Conservation (phyloP, 495 filamentous ascomycete genomes). For the Schizothecium vesticola region DNA sequence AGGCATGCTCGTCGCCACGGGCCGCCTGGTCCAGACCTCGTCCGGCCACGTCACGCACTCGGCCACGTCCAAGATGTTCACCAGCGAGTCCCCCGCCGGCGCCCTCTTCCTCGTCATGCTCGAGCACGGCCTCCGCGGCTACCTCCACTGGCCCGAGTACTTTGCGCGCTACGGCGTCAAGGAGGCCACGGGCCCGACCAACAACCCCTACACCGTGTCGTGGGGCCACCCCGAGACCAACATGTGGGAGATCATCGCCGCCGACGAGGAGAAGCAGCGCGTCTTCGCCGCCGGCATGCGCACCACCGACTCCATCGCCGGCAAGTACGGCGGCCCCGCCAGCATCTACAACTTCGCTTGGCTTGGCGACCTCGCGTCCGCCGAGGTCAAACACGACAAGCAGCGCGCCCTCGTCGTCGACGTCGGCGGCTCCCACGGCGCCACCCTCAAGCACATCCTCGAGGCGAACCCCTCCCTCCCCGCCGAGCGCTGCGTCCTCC, state of each 20-base stretch:
- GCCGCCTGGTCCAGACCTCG: conserved; percentile 16
- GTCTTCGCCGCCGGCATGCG: conserved; percentile 10
- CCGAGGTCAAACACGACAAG: neutral
- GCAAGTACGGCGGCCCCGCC: conserved; percentile 11
- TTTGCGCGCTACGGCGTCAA: conserved; percentile 11
- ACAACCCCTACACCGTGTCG: conserved; percentile 12
- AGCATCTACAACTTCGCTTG: conserved; percentile 10
- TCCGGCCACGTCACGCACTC: conserved; percentile 19
- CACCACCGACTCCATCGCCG: conserved; percentile 10
- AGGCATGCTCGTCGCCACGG: conserved; percentile 23
- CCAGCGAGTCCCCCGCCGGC: conserved; percentile 13
- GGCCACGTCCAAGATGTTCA: conserved; percentile 15
- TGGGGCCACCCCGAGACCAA: conserved; percentile 13
- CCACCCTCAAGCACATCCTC: conserved; percentile 32
- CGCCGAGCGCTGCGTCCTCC: conserved; percentile 31
- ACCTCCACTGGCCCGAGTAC: conserved; percentile 15
- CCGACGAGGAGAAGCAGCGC: conserved; percentile 5
- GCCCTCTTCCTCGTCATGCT: conserved; percentile 13
- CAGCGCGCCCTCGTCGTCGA: conserved; percentile 34
- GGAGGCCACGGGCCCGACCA: conserved; percentile 6
- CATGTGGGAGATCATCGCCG: conserved; percentile 14
- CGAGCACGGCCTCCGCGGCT: conserved; percentile 13
- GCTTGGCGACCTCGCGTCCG: conserved; percentile 13
- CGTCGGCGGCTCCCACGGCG: conserved; percentile 39
- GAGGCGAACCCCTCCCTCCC: conserved; percentile 25